Evolutionary conservation across 495 filamentous ascomycete genomes (phyloP).

Genomic region (Talaromyces ruber): DNA sequence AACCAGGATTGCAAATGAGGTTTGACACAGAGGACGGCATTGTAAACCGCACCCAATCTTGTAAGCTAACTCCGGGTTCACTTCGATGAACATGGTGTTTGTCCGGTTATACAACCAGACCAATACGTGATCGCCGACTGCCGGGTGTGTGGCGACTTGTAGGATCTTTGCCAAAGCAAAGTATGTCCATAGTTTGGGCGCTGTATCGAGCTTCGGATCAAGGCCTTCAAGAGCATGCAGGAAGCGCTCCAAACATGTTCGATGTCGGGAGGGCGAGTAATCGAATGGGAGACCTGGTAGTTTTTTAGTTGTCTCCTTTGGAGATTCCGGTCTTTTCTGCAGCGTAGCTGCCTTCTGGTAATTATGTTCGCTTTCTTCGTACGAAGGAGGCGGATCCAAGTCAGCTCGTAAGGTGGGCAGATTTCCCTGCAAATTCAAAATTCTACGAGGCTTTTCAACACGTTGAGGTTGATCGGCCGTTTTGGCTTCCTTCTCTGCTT

Average conservation of each 20-base stretch:
- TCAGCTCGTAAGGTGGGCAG: slow-evolving; percentile 4
- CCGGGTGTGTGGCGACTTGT: slow-evolving; percentile 31
- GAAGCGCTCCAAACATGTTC: slow-evolving; percentile 50
- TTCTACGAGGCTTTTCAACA: background rate
- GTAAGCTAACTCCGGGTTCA: slow-evolving; percentile 37
- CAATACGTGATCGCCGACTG: slow-evolving; percentile 27
- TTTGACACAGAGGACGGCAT: slow-evolving; percentile 25
- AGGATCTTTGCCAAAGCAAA: slow-evolving; percentile 50
- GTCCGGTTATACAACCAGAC: slow-evolving; percentile 34
- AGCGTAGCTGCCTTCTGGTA: background rate
- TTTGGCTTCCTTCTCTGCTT: background rate
- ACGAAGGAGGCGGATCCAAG: background rate
- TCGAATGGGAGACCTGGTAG: slow-evolving; percentile 27
- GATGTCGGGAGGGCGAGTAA: slow-evolving; percentile 53
- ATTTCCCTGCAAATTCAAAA: slow-evolving; percentile 7
- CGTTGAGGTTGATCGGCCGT: background rate
- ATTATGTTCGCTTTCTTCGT: background rate
- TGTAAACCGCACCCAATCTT: slow-evolving; percentile 36
- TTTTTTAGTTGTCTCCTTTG: background rate
- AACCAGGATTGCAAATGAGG: slow-evolving; percentile 40
- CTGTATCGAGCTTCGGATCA: slow-evolving; percentile 48
- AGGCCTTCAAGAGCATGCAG: slow-evolving; percentile 43
- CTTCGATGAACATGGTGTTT: slow-evolving; percentile 38
- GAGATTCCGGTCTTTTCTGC: background rate
- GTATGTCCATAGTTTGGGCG: slow-evolving; percentile 56